Conservation (phyloP, 257 asterid genomes). For the Coffea eugenioides region DNA sequence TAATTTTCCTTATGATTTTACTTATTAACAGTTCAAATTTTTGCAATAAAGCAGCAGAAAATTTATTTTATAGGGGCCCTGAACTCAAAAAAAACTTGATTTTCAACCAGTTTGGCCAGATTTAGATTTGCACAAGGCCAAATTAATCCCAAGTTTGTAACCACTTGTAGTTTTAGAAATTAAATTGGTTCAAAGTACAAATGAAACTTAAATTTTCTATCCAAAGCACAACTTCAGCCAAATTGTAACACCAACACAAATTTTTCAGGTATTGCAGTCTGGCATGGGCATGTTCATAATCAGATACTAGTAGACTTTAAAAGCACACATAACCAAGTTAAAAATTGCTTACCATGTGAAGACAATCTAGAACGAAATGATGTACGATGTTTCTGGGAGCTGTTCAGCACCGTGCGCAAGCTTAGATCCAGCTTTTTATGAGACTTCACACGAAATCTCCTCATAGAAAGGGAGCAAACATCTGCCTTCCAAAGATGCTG, state of each 20-base stretch:
- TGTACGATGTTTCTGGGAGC: conserved; percentile 56
- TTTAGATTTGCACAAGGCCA: not conserved
- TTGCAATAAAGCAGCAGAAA: not conserved
- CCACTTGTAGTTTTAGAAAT: not conserved
- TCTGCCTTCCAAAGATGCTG: conserved; percentile 89
- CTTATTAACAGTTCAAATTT: not conserved
- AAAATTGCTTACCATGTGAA: conserved; percentile 48
- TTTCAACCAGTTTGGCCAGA: not conserved
- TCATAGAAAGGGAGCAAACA: conserved; percentile 44
- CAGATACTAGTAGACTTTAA: not conserved
- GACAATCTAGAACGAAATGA: conserved; percentile 53
- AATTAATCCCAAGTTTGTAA: not conserved
- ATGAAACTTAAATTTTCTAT: not conserved
- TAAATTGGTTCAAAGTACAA: not conserved
- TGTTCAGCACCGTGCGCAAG: conserved; percentile 33
- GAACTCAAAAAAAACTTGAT: not conserved
- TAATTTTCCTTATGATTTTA: not conserved
- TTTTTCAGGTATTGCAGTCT: not conserved
- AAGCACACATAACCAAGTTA: not conserved
- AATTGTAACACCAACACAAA: not conserved
- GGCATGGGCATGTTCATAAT: not conserved
- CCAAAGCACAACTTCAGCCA: not conserved
- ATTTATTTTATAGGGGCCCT: too few relatives aligned
- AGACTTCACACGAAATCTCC: conserved; percentile 62
- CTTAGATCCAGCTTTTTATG: conserved; percentile 71